phyloP scores from a whole-genome alignment of 495 filamentous ascomycete species.

The Peziza echinospora region DNA sequence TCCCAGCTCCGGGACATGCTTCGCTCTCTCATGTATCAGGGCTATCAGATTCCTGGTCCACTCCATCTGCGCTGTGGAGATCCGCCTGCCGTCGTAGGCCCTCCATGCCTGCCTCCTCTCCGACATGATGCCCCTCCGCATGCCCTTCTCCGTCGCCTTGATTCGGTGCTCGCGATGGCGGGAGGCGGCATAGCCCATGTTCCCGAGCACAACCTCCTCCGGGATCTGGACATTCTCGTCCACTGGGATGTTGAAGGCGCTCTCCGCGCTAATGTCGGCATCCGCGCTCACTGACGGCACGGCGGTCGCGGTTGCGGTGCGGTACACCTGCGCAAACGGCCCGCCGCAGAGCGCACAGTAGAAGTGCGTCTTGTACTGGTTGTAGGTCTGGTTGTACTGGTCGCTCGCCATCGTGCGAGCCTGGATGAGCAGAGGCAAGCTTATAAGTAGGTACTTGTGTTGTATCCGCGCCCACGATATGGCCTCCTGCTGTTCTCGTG shows the following conservation, averaged over 20 bases:
- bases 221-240: conserved; percentile 14
- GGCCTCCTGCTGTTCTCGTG: no score
- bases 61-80: conserved; percentile 17
- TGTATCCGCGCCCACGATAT: no score
- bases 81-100: conserved; percentile 19
- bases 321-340: conserved; percentile 20
- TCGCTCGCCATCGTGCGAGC: not conserved
- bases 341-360: conserved; percentile 22
- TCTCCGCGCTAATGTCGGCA: conserved; percentile 3
- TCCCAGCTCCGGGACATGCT: conserved; percentile 9
- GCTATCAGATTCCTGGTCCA: conserved; percentile 21
- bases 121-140: conserved; percentile 10
- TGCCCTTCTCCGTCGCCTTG: conserved; percentile 11
- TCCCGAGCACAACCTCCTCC: conserved; percentile 14
- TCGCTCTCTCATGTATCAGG: conserved; percentile 13
- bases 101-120: conserved; percentile 6
- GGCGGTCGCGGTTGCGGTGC: conserved; percentile 14
- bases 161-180: conserved; percentile 9
- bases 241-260: conserved; percentile 13
- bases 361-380: conserved; percentile 18
- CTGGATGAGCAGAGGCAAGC: no score
- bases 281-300: not conserved
- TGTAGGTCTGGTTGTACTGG: conserved; percentile 4
- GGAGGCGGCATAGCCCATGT: conserved; percentile 14
- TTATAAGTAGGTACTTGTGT: no score